Base-by-base conservation (phyloP, 2,329 filamentous ascomycete genomes). In the Ceratocystis diversiconidia region DNA sequence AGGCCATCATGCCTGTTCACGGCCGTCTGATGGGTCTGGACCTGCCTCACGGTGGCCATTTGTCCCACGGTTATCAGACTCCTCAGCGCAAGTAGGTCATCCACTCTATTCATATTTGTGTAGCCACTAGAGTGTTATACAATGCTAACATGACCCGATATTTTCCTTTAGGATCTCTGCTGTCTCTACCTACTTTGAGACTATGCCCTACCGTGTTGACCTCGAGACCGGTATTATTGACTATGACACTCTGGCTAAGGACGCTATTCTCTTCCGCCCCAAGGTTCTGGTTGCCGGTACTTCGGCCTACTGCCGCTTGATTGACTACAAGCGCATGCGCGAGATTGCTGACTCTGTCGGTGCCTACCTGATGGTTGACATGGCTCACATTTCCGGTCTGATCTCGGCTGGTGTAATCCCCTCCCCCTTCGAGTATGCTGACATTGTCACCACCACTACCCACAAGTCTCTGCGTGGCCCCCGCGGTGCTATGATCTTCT, bases 401-500 rank as follows among this genome's bases (percentile, higher is more conserved):
- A 89, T 99, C 69, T 91, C 94, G 62, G 90, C 91, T 68, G 89
- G 87, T 72, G 94, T 96, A 71, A 94, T 97, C 74, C 90, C 92
- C 69, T 92, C 90, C 61, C 94, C 94, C 57, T 99, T 99, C 80
- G 81, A 85, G 69, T 81, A 95, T 76, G 92, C 94, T 70, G 94
- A 99, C 75, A 88, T 99, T 66, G 94, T 99, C 72, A 99, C 94
- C 69, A 99, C 94, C 69, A 99, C 94, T 69, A 99, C 94, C 60
- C 94, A 99, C 86, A 99, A 99, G 84, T 96, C 92, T 65, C 88
- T 99, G 71, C 91, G 94, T 78, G 94, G 94, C 68, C 94, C 94
- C 68, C 90, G 94, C 76, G 94, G 94, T 73, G 94, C 94, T 75
- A 99, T 99, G 94, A 99, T 99, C 80, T 99, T 99, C 85, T 99